Evolutionary conservation across 345 rosid genomes (phyloP).

Genomic region (Barbarea vulgaris): DNA sequence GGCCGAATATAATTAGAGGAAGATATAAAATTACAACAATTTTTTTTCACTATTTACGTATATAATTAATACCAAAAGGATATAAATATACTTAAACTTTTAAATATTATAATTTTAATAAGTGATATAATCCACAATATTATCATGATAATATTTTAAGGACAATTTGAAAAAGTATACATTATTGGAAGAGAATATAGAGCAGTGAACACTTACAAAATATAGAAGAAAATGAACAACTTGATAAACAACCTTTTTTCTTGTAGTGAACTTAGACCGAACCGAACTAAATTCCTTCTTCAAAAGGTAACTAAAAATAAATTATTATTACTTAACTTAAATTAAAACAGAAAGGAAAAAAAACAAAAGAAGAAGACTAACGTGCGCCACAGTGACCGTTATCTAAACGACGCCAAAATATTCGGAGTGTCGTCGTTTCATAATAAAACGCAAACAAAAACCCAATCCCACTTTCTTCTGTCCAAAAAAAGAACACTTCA

Average conservation of each 20-base stretch:
- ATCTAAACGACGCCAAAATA: constrained; percentile 62
- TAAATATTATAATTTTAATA: not conserved
- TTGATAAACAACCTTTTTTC: not conserved
- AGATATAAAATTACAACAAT: not conserved
- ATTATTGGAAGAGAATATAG: constrained; percentile 31
- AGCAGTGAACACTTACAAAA: constrained; percentile 22
- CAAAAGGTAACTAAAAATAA: not conserved
- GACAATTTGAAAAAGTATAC: constrained; percentile 14
- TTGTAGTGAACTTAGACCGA: constrained; percentile 30
- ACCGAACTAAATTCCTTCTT: constrained; percentile 26
- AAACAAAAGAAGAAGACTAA: constrained; percentile 17
- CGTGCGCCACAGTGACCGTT: constrained; percentile 50
- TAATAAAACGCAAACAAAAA: constrained; percentile 42
- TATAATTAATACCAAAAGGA: constrained; percentile 13
- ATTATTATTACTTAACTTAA: not conserved
- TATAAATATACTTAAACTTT: not conserved
- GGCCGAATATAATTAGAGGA: not conserved
- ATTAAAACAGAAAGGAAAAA: not conserved
- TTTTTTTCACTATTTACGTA: not conserved
- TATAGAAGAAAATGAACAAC: not conserved
- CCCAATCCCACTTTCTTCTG: constrained; percentile 36
- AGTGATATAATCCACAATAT: constrained; percentile 15
- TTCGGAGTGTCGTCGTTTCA: constrained; percentile 37
- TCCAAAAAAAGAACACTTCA: constrained; percentile 33
- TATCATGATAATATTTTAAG: constrained; percentile 9